These are phyloP conservation scores for Fusarium albidum DNA, from an alignment of 2,329 filamentous ascomycete genomes.

Conservation along the genomic window DNA sequence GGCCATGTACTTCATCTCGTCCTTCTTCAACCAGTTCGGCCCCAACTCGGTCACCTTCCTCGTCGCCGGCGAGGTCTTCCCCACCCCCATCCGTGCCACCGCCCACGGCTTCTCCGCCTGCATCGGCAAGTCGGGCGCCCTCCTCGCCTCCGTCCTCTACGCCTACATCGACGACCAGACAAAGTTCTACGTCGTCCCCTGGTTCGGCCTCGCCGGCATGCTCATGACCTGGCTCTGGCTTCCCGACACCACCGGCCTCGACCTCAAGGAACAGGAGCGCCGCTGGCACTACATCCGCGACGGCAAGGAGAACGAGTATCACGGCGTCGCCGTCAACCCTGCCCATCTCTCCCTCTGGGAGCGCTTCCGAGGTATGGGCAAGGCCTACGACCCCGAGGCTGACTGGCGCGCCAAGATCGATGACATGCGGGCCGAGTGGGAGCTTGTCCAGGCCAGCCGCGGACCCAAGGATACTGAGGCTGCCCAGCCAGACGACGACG, in stretches of 20 bases:
- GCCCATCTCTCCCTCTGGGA: slow-evolving; percentile 91
- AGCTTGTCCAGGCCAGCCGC: slow-evolving; percentile 56
- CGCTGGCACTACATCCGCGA: slow-evolving; percentile 88
- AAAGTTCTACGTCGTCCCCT: slow-evolving; percentile 92
- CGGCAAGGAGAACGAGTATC: slow-evolving; percentile 83
- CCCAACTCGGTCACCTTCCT: slow-evolving; percentile 97
- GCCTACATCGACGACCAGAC: slow-evolving; percentile 88
- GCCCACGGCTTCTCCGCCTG: slow-evolving; percentile 96
- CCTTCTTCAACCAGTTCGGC: slow-evolving; percentile 99
- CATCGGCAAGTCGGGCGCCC: slow-evolving; percentile 85
- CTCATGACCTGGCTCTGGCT: slow-evolving; percentile 85
- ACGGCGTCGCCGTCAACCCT: slow-evolving; percentile 91
- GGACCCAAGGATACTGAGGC: slow-evolving; percentile 58
- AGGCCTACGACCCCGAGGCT: slow-evolving; percentile 81
- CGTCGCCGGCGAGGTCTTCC: slow-evolving; percentile 95
- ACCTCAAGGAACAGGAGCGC: slow-evolving; percentile 96
- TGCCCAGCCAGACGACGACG: slow-evolving; percentile 54
- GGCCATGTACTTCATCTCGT: slow-evolving; percentile 97
- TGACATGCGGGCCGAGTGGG: slow-evolving; percentile 77
- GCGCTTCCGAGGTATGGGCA: slow-evolving; percentile 78
- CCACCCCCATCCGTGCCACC: slow-evolving; percentile 89
- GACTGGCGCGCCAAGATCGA: slow-evolving; percentile 87
- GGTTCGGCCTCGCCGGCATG: slow-evolving; percentile 92
- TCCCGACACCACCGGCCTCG: slow-evolving; percentile 95
- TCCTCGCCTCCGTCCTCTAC: slow-evolving; percentile 88